Base-by-base conservation (phyloP, 2,329 filamentous ascomycete species). In the Penicillium sp. region DNA sequence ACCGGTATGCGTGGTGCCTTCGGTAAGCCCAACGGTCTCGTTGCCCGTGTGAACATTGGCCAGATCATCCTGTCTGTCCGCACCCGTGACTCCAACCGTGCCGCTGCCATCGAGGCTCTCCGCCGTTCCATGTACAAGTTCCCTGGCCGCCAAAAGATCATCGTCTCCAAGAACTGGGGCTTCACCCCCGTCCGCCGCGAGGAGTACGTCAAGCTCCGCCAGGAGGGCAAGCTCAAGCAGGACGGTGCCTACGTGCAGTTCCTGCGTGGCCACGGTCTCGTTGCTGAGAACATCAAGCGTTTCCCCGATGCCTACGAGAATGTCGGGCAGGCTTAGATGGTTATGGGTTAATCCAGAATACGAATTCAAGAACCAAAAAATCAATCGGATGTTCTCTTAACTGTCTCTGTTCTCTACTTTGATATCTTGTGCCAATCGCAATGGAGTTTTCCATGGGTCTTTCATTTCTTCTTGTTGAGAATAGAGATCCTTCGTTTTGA, bases 111-210 rank as follows among this genome's bases (percentile, higher is more conserved):
- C 65, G 92, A 98, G 84, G 92, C 92, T 68, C 86, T 98, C 71
- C 90, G 93, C 70, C 88, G 92, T 72, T 93, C 88, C 56, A 92
- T 95, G 84, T 95, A 96, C 87, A 98, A 96, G 85, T 98, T 98
- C 86, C 92, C 92, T 59, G 92, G 92, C 73, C 90, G 92, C 76
- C 92, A 98, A 82, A 98, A 98, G 88, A 96, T 98, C 77, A 95
- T 98, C 66, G 84, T 96, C 76, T 93, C 85, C 79, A 98, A 96
- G 88, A 98, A 98, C 83, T 98, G 92, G 92, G 92, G 92, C 61
- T 98, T 98, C 85, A 98, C 92, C 51, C 89, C 89, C 68, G 86
- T 98, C 64, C 84, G 87, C 66, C 89, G 92, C 62, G 92, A 96
- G 61, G 92, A 98, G 73, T 98, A 96, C 77, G 77, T 94, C 68